Evolutionary conservation across 768 basidiomycete species (phyloP).

Genomic region (Leccinum ochraceum): DNA sequence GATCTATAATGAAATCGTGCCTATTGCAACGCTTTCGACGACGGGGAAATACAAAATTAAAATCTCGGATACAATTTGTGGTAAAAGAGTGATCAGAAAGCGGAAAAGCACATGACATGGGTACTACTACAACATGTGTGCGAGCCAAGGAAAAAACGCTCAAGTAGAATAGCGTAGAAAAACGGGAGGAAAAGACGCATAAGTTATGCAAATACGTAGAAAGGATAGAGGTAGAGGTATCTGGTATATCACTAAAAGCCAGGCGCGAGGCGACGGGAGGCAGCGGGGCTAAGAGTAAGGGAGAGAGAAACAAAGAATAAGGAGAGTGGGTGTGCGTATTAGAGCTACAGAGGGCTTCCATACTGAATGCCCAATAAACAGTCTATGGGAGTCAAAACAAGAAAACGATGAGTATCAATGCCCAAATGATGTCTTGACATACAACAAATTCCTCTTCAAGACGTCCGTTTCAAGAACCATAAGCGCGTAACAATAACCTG

Average conservation of each 20-base stretch:
- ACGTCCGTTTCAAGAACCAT: constrained; percentile 8
- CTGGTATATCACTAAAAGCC: constrained; percentile 1
- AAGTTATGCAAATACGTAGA: constrained; percentile 22
- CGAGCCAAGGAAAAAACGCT: constrained; percentile 6
- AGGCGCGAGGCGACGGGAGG: neutral
- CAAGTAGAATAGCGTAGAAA: constrained; percentile 3
- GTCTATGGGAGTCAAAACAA: constrained; percentile 22
- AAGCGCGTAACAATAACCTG: constrained; percentile 2
- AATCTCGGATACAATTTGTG: neutral
- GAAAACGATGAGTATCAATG: constrained; percentile 13
- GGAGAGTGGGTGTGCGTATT: constrained; percentile 26
- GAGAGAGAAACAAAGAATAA: constrained; percentile 8
- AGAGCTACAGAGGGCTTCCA: constrained; percentile 30
- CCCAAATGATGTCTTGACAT: constrained; percentile 2
- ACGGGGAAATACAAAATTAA: neutral
- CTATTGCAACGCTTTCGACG: constrained; percentile 2
- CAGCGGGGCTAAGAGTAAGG: neutral
- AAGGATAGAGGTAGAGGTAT: constrained; percentile 10
- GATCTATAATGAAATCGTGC: constrained; percentile 6
- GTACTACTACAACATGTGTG: constrained; percentile 31
- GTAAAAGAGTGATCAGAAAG: neutral
- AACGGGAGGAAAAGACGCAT: constrained; percentile 14
- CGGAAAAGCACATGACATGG: constrained; percentile 20
- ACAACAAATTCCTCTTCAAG: constrained; percentile 11
- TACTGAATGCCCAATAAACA: constrained; percentile 22